A percentile compares a stretch with the other conserved stretches of the same genome.
phyloP scores from a whole-genome alignment of 2,329 filamentous ascomycete species.

The Aspergillus transmontanensis region DNA sequence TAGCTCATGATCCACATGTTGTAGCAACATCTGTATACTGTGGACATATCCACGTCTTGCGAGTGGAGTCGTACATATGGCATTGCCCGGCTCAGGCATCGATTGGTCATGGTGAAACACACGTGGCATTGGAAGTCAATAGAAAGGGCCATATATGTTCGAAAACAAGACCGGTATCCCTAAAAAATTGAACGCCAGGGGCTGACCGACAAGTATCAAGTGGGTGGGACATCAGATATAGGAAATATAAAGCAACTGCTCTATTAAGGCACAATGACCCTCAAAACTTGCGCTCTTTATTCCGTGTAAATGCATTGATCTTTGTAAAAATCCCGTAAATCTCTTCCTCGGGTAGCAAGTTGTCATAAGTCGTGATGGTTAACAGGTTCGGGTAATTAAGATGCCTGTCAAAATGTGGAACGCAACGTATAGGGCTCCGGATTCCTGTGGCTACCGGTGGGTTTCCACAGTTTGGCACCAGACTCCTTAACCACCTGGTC shows the following conservation, averaged over 20 bases:
- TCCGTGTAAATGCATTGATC: not conserved
- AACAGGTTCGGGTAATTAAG: not conserved
- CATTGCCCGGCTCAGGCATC: not conserved
- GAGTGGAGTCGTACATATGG: not conserved
- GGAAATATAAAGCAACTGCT: not conserved
- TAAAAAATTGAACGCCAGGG: no score
- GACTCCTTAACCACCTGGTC: conserved; percentile 18
- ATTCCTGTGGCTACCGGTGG: conserved; percentile 9
- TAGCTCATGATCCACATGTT: not conserved
- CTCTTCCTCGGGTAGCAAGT: not conserved
- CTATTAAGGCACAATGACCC: not conserved
- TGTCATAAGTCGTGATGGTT: not conserved
- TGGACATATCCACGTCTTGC: not conserved
- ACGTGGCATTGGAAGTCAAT: not conserved
- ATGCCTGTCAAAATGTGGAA: conserved; percentile 7
- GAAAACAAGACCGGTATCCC: not conserved
- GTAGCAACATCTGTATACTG: not conserved
- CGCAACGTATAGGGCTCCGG: not conserved
- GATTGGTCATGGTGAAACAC: not conserved
- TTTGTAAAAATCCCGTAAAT: not conserved
- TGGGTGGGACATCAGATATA: not conserved
- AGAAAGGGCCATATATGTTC: not conserved
- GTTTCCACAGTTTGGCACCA: conserved; percentile 21
- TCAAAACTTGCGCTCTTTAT: not conserved
- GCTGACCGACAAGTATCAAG: not conserved